Evolutionary conservation across 2,329 filamentous ascomycete genomes (phyloP).

Genomic region (Ceratocystis albifundus): DNA sequence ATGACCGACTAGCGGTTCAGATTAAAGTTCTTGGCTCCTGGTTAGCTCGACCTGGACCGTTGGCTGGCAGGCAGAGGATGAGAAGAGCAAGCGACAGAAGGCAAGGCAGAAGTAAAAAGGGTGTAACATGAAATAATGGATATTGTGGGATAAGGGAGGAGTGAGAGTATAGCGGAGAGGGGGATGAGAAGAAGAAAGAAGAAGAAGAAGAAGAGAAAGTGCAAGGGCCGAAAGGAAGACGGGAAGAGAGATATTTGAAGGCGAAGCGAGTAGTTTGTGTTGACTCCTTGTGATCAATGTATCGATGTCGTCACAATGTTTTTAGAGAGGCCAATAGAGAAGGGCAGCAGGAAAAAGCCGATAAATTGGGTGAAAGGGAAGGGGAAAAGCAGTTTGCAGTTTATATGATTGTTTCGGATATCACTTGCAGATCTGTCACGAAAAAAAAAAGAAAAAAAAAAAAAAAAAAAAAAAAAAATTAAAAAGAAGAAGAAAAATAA

Average conservation of each 20-base stretch:
- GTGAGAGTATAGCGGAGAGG: neutral
- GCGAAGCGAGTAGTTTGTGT: neutral
- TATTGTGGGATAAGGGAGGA: no score
- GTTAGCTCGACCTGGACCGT: neutral
- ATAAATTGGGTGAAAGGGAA: neutral
- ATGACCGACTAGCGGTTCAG: neutral
- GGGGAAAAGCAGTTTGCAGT: neutral
- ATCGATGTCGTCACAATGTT: no score
- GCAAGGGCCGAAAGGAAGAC: no score
- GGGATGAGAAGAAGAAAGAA: neutral
- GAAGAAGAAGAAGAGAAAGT: neutral
- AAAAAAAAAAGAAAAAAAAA: neutral
- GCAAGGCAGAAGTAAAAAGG: neutral
- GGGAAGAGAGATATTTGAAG: neutral
- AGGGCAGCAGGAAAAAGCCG: neutral
- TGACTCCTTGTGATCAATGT: neutral
- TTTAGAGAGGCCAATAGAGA: neutral
- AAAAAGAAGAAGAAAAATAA: neutral
- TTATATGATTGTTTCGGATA: neutral
- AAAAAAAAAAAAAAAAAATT: neutral
- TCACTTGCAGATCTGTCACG: conserved; percentile 3
- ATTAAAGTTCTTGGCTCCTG: neutral
- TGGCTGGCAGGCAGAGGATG: neutral
- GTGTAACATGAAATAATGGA: neutral
- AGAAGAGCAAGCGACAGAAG: neutral